Conservation (phyloP, 139 green algal genomes). For the Chlorella vulgaris region DNA sequence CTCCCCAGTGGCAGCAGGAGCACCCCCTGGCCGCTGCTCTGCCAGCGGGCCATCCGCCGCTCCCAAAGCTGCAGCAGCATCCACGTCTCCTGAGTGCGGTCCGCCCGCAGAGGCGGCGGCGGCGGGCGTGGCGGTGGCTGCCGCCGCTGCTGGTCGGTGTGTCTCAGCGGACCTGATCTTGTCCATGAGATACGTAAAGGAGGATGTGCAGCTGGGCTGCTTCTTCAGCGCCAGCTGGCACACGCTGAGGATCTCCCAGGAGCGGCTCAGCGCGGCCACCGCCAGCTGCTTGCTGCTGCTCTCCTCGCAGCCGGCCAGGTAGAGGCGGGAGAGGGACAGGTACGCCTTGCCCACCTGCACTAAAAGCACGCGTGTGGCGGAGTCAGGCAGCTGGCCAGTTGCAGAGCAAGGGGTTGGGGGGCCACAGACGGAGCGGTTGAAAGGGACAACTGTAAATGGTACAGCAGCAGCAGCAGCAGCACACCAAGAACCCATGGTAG, state of each 20-base stretch:
- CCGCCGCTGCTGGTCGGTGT: not conserved
- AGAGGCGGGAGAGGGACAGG: slow-evolving; percentile 32
- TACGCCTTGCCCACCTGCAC: slow-evolving; percentile 40
- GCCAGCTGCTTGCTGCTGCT: slow-evolving; percentile 26
- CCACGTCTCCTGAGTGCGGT: no score
- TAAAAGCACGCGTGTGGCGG: not conserved
- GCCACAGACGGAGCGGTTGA: no score
- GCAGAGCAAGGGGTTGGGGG: not conserved
- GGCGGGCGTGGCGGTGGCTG: no score
- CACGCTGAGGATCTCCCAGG: slow-evolving; percentile 24
- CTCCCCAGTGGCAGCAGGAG: not conserved
- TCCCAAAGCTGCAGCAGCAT: no score
- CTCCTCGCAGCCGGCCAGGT: slow-evolving; percentile 22
- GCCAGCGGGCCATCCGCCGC: not conserved
- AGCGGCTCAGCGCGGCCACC: slow-evolving; percentile 17
- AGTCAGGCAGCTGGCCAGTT: not conserved
- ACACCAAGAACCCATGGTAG: no score
- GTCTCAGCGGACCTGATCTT: slow-evolving; percentile 3
- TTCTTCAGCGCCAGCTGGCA: slow-evolving; percentile 35
- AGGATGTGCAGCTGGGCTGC: slow-evolving; percentile 12
- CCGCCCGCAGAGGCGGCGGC: no score
- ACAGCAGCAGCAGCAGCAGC: no score
- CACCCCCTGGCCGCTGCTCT: not conserved
- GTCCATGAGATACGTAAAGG: slow-evolving; percentile 30
- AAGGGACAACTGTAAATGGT: no score